These are phyloP conservation scores for Phytophthora sp. DNA, from an alignment of 352 stramenopile genomes.

Conservation along the genomic window DNA sequence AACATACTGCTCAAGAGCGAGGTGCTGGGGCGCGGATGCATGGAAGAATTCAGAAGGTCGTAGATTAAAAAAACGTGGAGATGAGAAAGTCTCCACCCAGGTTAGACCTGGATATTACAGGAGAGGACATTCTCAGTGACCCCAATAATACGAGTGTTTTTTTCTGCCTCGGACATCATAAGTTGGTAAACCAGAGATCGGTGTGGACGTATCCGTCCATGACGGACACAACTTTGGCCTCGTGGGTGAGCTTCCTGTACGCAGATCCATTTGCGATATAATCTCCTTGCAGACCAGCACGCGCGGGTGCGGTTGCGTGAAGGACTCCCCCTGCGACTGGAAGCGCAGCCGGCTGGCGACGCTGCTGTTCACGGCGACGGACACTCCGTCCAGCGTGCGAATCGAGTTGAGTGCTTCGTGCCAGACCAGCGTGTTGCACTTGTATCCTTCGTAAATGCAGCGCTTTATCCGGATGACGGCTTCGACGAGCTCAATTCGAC, in stretches of 20 bases:
- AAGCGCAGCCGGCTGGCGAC: neutral
- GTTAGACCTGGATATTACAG: too few species aligned
- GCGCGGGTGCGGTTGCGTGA: neutral
- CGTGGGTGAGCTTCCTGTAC: neutral
- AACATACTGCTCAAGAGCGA: conserved; percentile 30
- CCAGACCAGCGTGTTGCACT: neutral
- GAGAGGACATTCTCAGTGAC: too few species aligned
- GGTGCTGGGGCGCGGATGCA: too few species aligned
- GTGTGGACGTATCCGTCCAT: neutral
- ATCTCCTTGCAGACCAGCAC: neutral
- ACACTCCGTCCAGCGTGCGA: neutral
- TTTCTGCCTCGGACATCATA: too few species aligned
- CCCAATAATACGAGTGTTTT: too few species aligned
- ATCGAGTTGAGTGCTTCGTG: neutral
- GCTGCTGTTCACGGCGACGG: neutral
- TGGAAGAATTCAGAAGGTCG: too few species aligned
- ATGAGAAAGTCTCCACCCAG: too few species aligned
- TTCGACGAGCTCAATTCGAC: neutral
- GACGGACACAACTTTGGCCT: neutral
- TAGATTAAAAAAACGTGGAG: conserved; percentile 9
- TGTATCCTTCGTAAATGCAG: neutral
- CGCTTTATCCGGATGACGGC: neutral
- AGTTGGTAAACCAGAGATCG: too few species aligned
- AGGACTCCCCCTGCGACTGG: neutral
- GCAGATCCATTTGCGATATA: neutral